Evolutionary conservation across 495 filamentous ascomycete species (phyloP).

Genomic region (Glonium stellatum): DNA sequence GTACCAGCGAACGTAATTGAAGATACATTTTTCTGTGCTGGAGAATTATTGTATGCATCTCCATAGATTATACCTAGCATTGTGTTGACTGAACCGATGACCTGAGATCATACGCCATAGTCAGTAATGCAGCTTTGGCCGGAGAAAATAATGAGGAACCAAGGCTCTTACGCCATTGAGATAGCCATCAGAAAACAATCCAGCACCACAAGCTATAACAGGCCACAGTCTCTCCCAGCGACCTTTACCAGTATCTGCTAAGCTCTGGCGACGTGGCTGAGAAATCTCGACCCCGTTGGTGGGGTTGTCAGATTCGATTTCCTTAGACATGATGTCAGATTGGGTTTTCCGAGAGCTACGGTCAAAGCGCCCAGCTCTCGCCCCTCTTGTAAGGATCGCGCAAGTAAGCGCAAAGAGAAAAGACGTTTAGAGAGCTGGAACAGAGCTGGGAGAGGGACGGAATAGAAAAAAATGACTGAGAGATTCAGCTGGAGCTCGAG

Average conservation of each 20-base stretch:
- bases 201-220: constrained; percentile 76
- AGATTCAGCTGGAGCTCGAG: not conserved
- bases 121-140: not conserved
- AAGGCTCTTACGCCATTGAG: constrained; percentile 48
- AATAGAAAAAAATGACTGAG: not conserved
- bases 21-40: constrained; percentile 61
- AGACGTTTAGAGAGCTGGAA: not conserved
- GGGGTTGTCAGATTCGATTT: constrained; percentile 16
- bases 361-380: not conserved
- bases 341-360: not conserved
- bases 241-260: constrained; percentile 16
- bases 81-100: constrained; percentile 76
- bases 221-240: constrained; percentile 57
- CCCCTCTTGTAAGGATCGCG: not conserved
- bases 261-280: constrained; percentile 12
- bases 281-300: constrained; percentile 1
- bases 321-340: constrained; percentile 14
- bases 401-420: not conserved
- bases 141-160: not conserved
- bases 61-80: constrained; percentile 59
- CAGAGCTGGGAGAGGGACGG: not conserved
- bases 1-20: constrained; percentile 85
- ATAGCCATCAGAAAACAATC: constrained; percentile 86
- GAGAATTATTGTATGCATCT: constrained; percentile 54
- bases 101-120: constrained; percentile 39